These are phyloP conservation scores for Begonia masoniana DNA, from an alignment of 306 rosid genomes.

Conservation along the genomic window DNA sequence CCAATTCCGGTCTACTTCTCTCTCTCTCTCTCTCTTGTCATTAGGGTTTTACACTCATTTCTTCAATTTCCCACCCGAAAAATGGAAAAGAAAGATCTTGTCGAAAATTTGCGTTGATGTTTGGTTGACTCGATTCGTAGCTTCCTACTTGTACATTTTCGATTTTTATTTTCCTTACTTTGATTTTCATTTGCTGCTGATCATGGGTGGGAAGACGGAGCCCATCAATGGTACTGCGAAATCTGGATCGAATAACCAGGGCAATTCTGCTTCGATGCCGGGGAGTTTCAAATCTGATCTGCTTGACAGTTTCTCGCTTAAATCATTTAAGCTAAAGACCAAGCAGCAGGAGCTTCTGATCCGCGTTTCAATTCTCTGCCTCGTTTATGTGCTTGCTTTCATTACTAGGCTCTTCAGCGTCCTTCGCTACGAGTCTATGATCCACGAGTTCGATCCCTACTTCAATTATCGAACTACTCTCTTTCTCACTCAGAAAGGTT, in stretches of 20 bases:
- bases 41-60: conserved; percentile 10
- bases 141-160: background rate
- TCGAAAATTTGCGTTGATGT: background rate
- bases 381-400: conserved; percentile 82
- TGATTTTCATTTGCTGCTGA: background rate
- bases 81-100: background rate
- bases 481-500: conserved; percentile 61
- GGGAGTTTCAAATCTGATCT: conserved; percentile 30
- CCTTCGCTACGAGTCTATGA: conserved; percentile 96
- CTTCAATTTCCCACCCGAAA: background rate
- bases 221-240: conserved; percentile 16
- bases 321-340: conserved; percentile 69
- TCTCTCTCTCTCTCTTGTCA: background rate
- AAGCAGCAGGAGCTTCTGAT: conserved; percentile 93
- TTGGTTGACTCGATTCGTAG: background rate
- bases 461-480: conserved; percentile 94
- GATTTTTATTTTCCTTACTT: too few relatives aligned
- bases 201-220: conserved; percentile 32
- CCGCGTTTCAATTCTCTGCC: conserved; percentile 55
- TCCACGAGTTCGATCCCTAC: conserved; percentile 97
- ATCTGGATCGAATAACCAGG: conserved; percentile 16
- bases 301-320: conserved; percentile 18
- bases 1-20: background rate
- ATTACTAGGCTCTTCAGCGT: conserved; percentile 90
- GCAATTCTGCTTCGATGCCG: conserved; percentile 7